Base-by-base conservation (phyloP, 495 filamentous ascomycete genomes). In the Aspergillus baeticus region DNA sequence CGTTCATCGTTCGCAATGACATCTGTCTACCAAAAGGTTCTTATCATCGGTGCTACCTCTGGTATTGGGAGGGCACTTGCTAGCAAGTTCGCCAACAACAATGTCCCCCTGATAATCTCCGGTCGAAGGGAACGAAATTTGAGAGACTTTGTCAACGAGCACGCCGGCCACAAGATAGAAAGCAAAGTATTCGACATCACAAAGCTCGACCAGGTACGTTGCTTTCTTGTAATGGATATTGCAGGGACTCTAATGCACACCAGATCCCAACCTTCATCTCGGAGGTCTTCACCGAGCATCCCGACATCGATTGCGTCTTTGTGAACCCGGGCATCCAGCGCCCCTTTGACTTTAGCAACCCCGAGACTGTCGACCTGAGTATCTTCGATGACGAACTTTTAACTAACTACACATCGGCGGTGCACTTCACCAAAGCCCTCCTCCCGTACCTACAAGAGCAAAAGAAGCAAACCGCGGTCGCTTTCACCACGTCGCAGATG, bases 1-100 rank as follows among this genome's bases (percentile, higher is more conserved):
- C 5, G 11, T 14, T 13, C 14, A 14, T 38, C 36, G 14, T 11
- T 14, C 36, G 11, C 36, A 17, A 71, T 69, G 64, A 37, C 59
- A 5, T 71, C 69, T 39, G 15, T 33, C 0, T 90, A 89, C 68
- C 85, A 86, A 56, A 86, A 81, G 53, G 81, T 89, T 29, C 84
- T 91, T 17, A 62, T 91, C 52, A 76, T 90, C 48, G 87, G 89
- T 22, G 87, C 86, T 35, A 90, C 87, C 11, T 81, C 81, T 15
- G 87, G 88, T 52, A 90, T 92, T 56, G 88, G 89, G 44, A 64
- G 74, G 21, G 85, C 83, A 0, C 71, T 92, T 22, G 84, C 87
- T 3, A 77, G 79, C 54, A 83, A 80, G 53, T 67, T 91, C 57
- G 73, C 91, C 14, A 65, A 80, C 21, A 78, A 81, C 47, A 87